Percentiles rank a stretch among this genome's conserved stretches.
Conservation (phyloP, 2,329 filamentous ascomycete species). For the Fusarium abutilonis region DNA sequence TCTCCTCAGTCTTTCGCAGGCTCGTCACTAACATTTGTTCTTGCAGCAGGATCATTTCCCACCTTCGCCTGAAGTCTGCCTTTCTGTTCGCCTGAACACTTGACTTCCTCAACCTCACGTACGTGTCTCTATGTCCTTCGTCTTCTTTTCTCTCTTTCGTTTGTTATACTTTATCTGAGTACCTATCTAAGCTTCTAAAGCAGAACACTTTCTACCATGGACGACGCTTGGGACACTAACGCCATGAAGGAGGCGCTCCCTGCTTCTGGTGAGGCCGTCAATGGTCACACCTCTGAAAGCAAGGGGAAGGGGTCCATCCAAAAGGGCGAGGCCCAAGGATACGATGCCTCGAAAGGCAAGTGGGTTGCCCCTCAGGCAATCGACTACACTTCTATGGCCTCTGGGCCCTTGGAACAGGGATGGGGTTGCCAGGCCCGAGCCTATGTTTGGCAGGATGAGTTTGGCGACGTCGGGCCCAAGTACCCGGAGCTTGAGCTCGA, state of each 20-base stretch:
- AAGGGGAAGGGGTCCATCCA: too few relatives aligned
- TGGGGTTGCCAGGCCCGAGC: conserved; percentile 68
- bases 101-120: not conserved
- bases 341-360: conserved; percentile 53
- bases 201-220: conserved; percentile 12
- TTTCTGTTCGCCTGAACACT: not conserved
- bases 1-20: not conserved
- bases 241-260: conserved; percentile 20
- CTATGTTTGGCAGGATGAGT: conserved; percentile 88
- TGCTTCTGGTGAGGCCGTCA: not conserved
- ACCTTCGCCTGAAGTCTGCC: not conserved
- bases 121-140: not conserved
- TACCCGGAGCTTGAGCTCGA: conserved; percentile 75
- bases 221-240: conserved; percentile 23
- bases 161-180: not conserved
- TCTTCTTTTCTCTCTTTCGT: not conserved
- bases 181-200: not conserved
- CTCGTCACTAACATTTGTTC: not conserved
- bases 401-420: conserved; percentile 33
- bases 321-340: conserved; percentile 13
- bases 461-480: conserved; percentile 82
- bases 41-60: not conserved
- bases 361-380: conserved; percentile 60
- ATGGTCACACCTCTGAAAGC: not conserved
- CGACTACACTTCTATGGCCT: conserved; percentile 56